Conservation (phyloP, 1,284 basidiomycete genomes). For the Cutaneotrichosporon sp. region DNA sequence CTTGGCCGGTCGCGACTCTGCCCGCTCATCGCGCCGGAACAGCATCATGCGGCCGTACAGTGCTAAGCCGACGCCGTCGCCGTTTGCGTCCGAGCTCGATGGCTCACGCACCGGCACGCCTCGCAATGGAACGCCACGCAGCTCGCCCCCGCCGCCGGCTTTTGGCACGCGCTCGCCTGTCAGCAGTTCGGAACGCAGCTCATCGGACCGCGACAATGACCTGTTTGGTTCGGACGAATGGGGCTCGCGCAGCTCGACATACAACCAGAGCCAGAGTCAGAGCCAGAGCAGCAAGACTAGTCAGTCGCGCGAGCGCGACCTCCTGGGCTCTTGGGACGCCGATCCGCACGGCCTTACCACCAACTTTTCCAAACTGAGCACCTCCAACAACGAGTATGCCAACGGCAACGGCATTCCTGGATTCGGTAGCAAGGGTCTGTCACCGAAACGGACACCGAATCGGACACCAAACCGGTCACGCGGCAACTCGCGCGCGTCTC, state of each 20-base stretch:
- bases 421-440: constrained; percentile 4
- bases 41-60: constrained; percentile 29
- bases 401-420: not conserved
- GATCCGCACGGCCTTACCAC: constrained; percentile 39
- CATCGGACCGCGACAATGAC: constrained; percentile 1
- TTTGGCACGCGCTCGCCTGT: constrained; percentile 11
- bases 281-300: constrained; percentile 7
- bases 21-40: constrained; percentile 19
- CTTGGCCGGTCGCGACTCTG: constrained; percentile 11
- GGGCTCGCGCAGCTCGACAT: constrained; percentile 23
- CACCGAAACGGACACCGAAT: not conserved
- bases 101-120: constrained; percentile 12
- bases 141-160: constrained; percentile 10
- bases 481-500: not conserved
- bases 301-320: constrained; percentile 21
- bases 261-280: constrained; percentile 22
- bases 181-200: constrained; percentile 9
- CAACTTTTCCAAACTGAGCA: constrained; percentile 29
- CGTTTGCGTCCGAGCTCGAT: constrained; percentile 23
- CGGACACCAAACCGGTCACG: constrained; percentile 4
- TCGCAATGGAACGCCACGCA: not conserved
- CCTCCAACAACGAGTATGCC: constrained; percentile 7
- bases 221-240: constrained; percentile 8
- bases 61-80: constrained; percentile 24
- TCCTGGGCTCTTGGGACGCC: constrained; percentile 41